Conservation (phyloP, 1,139 yeast species). For the Zygotorulaspora mrakii region DNA sequence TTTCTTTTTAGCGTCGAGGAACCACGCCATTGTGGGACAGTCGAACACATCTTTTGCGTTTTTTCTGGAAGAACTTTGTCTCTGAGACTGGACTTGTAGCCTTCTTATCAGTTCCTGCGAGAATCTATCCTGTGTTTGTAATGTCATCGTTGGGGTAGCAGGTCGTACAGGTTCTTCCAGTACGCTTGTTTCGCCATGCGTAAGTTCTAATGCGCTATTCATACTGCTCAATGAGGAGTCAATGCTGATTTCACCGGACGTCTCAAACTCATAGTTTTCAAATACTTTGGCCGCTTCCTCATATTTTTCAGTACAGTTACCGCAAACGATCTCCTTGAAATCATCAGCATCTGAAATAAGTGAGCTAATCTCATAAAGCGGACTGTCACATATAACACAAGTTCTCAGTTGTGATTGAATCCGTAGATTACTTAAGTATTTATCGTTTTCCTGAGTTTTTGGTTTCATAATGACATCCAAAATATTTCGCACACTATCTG, state of each 20-base stretch:
- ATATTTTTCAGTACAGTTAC: constrained; percentile 56
- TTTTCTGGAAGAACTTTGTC: constrained; percentile 4
- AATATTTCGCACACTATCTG: constrained; percentile 17
- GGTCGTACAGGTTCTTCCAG: constrained; percentile 5
- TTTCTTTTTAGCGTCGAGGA: constrained; percentile 38
- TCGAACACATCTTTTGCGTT: constrained; percentile 14
- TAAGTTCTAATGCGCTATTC: constrained; percentile 11
- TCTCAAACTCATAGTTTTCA: constrained; percentile 36
- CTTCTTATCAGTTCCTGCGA: constrained; percentile 35
- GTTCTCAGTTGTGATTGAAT: constrained; percentile 40
- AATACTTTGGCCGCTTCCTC: constrained; percentile 47
- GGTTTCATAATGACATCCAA: constrained; percentile 23
- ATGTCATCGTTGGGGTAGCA: constrained; percentile 8
- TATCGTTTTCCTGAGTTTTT: constrained; percentile 18
- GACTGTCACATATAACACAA: constrained; percentile 65
- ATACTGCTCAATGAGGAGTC: constrained; percentile 11
- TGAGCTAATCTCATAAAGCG: constrained; percentile 60
- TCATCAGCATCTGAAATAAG: constrained; percentile 34
- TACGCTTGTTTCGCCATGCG: constrained; percentile 1
- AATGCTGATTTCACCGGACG: constrained; percentile 24
- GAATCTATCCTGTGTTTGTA: constrained; percentile 22
- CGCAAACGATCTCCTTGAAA: constrained; percentile 57
- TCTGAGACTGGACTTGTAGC: constrained; percentile 30
- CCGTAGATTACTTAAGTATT: constrained; percentile 25
- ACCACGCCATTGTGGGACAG: constrained; percentile 34